Conservation (phyloP, 2,329 filamentous ascomycete species). For the Aspergillus felis region DNA sequence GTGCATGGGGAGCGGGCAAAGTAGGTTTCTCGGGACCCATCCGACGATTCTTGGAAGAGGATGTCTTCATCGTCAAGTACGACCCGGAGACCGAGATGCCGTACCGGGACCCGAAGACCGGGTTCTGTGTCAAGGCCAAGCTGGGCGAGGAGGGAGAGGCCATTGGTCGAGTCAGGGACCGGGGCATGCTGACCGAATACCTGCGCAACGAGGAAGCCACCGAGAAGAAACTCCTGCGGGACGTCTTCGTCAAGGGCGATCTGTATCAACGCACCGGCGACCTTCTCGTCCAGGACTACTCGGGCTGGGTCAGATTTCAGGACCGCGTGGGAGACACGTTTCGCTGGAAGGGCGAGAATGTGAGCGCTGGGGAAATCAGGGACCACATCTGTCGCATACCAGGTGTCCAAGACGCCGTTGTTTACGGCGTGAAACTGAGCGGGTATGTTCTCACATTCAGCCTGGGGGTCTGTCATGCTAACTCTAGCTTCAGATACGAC, state of each 20-base stretch:
- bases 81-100: slow-evolving; percentile 41
- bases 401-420: slow-evolving; percentile 42
- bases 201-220: slow-evolving; percentile 41
- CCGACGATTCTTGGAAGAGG: slow-evolving; percentile 37
- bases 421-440: slow-evolving; percentile 42
- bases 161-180: slow-evolving; percentile 41
- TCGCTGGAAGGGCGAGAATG: slow-evolving; percentile 45
- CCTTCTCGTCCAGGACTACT: slow-evolving; percentile 38
- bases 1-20: slow-evolving; percentile 41
- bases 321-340: slow-evolving; percentile 42
- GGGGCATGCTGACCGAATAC: slow-evolving; percentile 41
- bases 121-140: slow-evolving; percentile 38
- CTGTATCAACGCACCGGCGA: slow-evolving; percentile 45
- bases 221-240: slow-evolving; percentile 41
- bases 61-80: slow-evolving; percentile 42
- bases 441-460: slow-evolving; percentile 24
- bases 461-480: not conserved
- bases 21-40: slow-evolving; percentile 44
- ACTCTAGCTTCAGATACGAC: slow-evolving; percentile 38
- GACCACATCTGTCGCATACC: slow-evolving; percentile 42
- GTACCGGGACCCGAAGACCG: slow-evolving; percentile 42
- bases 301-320: slow-evolving; percentile 45
- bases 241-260: slow-evolving; percentile 47
- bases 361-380: slow-evolving; percentile 44
- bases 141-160: slow-evolving; percentile 44